phyloP scores from a whole-genome alignment of 306 rosid genomes.

The Casuarina cunninghamiana region DNA sequence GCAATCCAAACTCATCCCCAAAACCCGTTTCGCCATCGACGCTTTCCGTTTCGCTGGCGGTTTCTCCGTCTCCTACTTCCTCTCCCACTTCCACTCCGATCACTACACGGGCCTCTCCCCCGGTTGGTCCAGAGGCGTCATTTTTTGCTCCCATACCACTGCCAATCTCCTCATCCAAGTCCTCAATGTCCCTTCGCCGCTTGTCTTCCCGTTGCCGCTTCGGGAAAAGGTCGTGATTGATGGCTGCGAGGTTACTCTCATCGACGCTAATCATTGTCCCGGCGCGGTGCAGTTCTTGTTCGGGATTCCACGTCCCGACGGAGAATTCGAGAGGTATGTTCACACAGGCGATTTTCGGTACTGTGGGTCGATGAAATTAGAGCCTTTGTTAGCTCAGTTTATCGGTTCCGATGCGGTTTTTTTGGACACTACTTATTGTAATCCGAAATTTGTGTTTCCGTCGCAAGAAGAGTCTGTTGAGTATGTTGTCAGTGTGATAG shows the following conservation, averaged over 20 bases:
- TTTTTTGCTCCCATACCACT: slow-evolving; percentile 69
- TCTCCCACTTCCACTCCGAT: slow-evolving; percentile 92
- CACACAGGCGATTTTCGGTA: slow-evolving; percentile 94
- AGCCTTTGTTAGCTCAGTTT: slow-evolving; percentile 39
- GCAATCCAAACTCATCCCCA: slow-evolving; percentile 73
- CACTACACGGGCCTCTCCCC: slow-evolving; percentile 78
- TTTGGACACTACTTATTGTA: slow-evolving; percentile 81
- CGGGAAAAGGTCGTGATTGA: slow-evolving; percentile 45
- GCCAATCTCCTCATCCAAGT: slow-evolving; percentile 52
- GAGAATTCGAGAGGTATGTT: slow-evolving; percentile 52
- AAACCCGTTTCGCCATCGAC: slow-evolving; percentile 77
- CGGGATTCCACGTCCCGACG: slow-evolving; percentile 36
- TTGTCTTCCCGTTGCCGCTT: slow-evolving; percentile 56
- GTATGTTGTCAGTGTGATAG: slow-evolving; percentile 53
- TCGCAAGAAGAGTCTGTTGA: slow-evolving; percentile 67
- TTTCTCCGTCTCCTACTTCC: slow-evolving; percentile 73
- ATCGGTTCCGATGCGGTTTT: slow-evolving; percentile 74
- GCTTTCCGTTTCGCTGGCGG: slow-evolving; percentile 67
- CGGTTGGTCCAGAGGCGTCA: slow-evolving; percentile 68
- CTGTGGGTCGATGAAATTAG: slow-evolving; percentile 40
- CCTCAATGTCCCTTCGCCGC: slow-evolving; percentile 47
- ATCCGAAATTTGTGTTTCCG: slow-evolving; percentile 81
- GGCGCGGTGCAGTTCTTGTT: slow-evolving; percentile 90
- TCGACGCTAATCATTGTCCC: slow-evolving; percentile 88
- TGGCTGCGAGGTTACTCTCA: slow-evolving; percentile 48